Evolutionary conservation across 2,329 filamentous ascomycete genomes (phyloP), one percentile per base, ranked within the genome.

Genomic region (Sodiomyces alkalinus): DNA sequence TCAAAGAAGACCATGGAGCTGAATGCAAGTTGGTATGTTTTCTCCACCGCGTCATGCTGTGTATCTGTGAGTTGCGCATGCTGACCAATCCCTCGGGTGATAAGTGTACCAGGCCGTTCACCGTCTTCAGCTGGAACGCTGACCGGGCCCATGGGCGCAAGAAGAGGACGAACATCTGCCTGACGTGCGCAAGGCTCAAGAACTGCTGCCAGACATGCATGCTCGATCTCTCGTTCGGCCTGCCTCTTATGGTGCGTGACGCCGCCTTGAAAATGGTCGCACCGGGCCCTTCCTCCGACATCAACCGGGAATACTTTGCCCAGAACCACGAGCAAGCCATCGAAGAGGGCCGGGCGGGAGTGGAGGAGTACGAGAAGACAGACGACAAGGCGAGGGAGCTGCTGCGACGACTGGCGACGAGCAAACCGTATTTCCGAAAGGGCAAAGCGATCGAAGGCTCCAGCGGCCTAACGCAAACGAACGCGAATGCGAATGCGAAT

Each of bases 201-300:
- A 98, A 98, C 60, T 96, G 90, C 61, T 98, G 90, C 48, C 90
- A 98, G 60, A 87, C 79, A 57, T 98, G 90, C 62, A 96, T 96
- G 83, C 76, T 98, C 29, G 90, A 98, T 64, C 60, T 98, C 34
- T 87, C 82, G 9, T 98, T 96, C 47, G 92, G 90, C 15, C 64
- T 98, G 17, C 90, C 90, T 8, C 92, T 98, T 46, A 80, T 86
- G 10, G 81, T 98, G 33, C 75, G 90, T 47, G 90, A 98, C 61
- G 90, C 90, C 3, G 90, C 92, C 5, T 64, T 98, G 38, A 96
- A 96, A 62, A 93, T 98, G 80, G 81, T 96, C 22, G 86, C 87
- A 1, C 86, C 90, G 0, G 90, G 90, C 0, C 90, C 90, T 1
- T 72, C 83, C 38, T 92, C 82, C 49, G 79, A 81, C 31, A 82